These are phyloP conservation scores for Fusarium sp. DNA, from an alignment of 2,329 filamentous ascomycete genomes.

Conservation along the genomic window DNA sequence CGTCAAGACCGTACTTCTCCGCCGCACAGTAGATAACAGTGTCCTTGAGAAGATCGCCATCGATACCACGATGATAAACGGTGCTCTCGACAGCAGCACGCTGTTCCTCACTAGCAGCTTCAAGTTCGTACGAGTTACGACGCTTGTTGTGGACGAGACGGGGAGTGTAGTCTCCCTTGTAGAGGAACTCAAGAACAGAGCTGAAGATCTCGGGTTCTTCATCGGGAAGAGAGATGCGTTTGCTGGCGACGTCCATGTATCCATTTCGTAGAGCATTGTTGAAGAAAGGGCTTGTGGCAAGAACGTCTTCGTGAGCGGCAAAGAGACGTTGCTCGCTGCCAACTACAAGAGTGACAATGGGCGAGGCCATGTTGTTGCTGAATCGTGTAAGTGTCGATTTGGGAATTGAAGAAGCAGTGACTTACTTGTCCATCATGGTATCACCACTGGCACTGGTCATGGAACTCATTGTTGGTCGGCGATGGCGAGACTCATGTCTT, in stretches of 20 bases:
- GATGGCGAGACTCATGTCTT: slow-evolving; percentile 61
- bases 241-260: slow-evolving; percentile 54
- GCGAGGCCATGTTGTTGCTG: slow-evolving; percentile 68
- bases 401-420: not conserved
- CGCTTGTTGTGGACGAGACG: slow-evolving; percentile 84
- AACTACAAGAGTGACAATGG: slow-evolving; percentile 83
- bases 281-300: slow-evolving; percentile 84
- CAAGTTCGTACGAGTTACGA: slow-evolving; percentile 83
- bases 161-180: slow-evolving; percentile 94
- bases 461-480: slow-evolving; percentile 60
- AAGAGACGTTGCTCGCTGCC: slow-evolving; percentile 88
- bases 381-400: slow-evolving; percentile 5
- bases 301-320: slow-evolving; percentile 88
- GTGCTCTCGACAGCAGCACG: slow-evolving; percentile 67
- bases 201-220: slow-evolving; percentile 93
- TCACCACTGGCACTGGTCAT: slow-evolving; percentile 51
- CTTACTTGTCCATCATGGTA: slow-evolving; percentile 57
- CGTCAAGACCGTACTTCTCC: slow-evolving; percentile 82
- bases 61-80: slow-evolving; percentile 72
- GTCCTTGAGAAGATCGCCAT: slow-evolving; percentile 81
- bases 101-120: slow-evolving; percentile 63
- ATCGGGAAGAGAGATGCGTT: slow-evolving; percentile 81
- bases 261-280: slow-evolving; percentile 48
- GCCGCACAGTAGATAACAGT: slow-evolving; percentile 92
- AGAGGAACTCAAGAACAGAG: slow-evolving; percentile 88